Percentiles rank a stretch among this genome's conserved stretches.
phyloP scores from a whole-genome alignment of 257 asterid species.

The Nemophila menziesii region DNA sequence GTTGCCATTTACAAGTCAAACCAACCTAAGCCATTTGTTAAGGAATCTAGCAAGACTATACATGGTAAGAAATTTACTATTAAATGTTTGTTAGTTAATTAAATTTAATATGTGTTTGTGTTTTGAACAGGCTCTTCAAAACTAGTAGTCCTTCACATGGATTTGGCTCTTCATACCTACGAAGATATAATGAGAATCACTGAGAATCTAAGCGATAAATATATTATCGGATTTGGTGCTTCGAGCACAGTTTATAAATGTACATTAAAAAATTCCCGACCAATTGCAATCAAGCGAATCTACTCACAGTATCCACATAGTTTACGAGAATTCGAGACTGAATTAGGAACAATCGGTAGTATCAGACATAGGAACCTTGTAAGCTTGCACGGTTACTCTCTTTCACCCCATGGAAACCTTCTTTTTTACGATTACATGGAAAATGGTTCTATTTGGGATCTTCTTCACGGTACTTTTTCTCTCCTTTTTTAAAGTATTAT shows the following conservation, averaged over 20 bases:
- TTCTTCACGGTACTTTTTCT: conserved; percentile 55
- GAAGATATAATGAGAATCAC: conserved; percentile 89
- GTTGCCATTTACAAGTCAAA: conserved; percentile 75
- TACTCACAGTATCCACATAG: conserved; percentile 48
- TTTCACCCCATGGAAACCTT: conserved; percentile 73
- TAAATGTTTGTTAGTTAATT: background rate
- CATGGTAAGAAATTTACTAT: conserved; percentile 26
- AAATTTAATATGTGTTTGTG: background rate
- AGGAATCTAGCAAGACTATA: conserved; percentile 33
- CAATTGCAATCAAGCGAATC: conserved; percentile 92
- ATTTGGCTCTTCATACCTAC: conserved; percentile 84
- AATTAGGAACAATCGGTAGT: conserved; percentile 75
- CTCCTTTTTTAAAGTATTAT: background rate
- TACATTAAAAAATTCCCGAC: conserved; percentile 68
- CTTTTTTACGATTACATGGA: conserved; percentile 97
- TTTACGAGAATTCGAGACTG: conserved; percentile 80
- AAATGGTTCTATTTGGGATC: conserved; percentile 99
- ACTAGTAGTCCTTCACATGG: conserved; percentile 84
- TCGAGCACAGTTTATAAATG: conserved; percentile 93
- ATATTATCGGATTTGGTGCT: conserved; percentile 85
- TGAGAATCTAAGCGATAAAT: conserved; percentile 76
- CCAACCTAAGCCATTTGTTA: conserved; percentile 32
- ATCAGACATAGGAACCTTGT: conserved; percentile 94
- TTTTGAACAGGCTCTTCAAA: conserved; percentile 47
- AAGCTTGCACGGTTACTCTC: conserved; percentile 84